Evolutionary conservation across 2,329 filamentous ascomycete species (phyloP), one percentile per base, ranked within the genome.

Genomic region (Fusarium bulbicola): DNA sequence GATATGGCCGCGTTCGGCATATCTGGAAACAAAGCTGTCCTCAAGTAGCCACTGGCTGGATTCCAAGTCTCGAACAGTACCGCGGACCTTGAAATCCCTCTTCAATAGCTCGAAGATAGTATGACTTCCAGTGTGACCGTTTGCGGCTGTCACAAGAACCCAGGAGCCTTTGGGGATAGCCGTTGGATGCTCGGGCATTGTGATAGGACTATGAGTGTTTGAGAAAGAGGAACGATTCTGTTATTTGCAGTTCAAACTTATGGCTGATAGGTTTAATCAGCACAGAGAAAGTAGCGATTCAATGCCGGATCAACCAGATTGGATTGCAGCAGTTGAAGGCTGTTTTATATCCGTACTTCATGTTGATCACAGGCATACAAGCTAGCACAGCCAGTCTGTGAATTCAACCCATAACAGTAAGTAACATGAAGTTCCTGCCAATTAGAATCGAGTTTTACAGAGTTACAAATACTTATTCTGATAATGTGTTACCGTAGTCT

Each of bases 81-180:
- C 72, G 3, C 72, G 70, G 5, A 75, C 73, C 34, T 75, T 75
- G 70, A 59, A 75, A 2, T 70, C 73, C 32, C 61, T 52, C 32
- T 54, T 71, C 7, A 75, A 54, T 0, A 75, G 32, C 18, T 73
- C 72, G 11, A 62, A 72, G 24, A 66, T 64, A 7, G 72, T 52
- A 26, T 75, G 73, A 11, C 70, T 64, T 0, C 70, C 70, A 4
- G 70, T 75, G 18, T 73, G 36, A 16, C 73, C 73, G 16, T 66
- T 75, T 15, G 67, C 72, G 7, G 56, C 70, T 11, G 72, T 75
- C 6, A 75, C 70, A 4, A 75, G 59, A 24, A 73, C 59, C 66
- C 61, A 65, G 6, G 73, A 75, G 15, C 66, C 72, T 21, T 37
- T 24, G 5, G 70, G 62, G 12, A 75, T 75, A 3, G 67, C 62